A percentile compares a stretch with the other conserved stretches of the same genome.
phyloP scores from a whole-genome alignment of 78 protist species.

The Tieghemostelium lacteum region DNA sequence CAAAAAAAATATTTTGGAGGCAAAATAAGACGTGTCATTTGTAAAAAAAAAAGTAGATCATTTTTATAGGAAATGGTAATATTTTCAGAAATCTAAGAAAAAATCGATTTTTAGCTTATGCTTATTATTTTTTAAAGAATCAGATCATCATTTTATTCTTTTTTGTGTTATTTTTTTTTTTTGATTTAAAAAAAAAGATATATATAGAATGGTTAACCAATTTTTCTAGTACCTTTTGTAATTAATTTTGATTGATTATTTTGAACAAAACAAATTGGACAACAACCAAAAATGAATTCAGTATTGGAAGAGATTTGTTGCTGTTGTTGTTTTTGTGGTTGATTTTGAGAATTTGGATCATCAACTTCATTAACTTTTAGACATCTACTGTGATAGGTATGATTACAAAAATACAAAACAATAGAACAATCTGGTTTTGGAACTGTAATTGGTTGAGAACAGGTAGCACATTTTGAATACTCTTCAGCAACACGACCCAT shows the following conservation, averaged over 20 bases:
- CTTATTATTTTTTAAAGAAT: too few relatives aligned
- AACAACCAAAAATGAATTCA: slow-evolving; percentile 27
- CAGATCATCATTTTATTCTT: too few relatives aligned
- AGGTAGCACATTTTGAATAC: slow-evolving; percentile 66
- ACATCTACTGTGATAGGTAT: slow-evolving; percentile 67
- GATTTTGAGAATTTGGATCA: not conserved
- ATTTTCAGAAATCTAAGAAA: too few relatives aligned
- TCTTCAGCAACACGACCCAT: slow-evolving; percentile 50
- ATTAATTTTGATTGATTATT: slow-evolving; percentile 14
- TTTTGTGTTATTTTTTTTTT: too few relatives aligned
- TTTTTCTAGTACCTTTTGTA: slow-evolving; percentile 49
- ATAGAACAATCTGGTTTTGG: slow-evolving; percentile 58
- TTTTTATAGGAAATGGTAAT: too few relatives aligned
- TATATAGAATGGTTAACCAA: slow-evolving; percentile 74
- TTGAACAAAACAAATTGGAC: slow-evolving; percentile 70
- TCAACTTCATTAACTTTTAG: slow-evolving; percentile 21
- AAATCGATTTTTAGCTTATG: too few relatives aligned
- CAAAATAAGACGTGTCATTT: too few relatives aligned
- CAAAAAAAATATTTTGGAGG: too few relatives aligned
- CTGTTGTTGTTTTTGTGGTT: not conserved
- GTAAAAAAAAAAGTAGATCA: too few relatives aligned
- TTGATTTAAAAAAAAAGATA: too few relatives aligned
- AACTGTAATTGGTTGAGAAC: slow-evolving; percentile 56
- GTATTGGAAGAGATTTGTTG: too few relatives aligned
- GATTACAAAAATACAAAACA: slow-evolving; percentile 75